These are phyloP conservation scores for Polyporus arcularius DNA, from an alignment of 768 basidiomycete genomes.

Conservation along the genomic window DNA sequence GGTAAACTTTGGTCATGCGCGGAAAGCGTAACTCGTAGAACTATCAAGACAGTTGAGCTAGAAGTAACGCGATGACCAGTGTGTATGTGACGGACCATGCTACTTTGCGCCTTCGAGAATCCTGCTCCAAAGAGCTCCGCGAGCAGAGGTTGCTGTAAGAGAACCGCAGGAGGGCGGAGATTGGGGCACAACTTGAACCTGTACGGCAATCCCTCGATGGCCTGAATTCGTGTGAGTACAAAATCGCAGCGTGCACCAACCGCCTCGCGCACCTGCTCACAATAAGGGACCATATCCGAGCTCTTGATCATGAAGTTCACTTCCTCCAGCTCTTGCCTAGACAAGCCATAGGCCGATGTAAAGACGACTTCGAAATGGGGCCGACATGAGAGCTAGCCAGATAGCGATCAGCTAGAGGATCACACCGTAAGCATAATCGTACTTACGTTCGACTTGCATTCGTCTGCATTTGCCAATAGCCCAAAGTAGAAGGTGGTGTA, in stretches of 20 bases:
- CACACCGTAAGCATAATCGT: background rate
- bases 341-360: slow-evolving; percentile 73
- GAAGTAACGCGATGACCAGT: background rate
- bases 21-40: slow-evolving; percentile 87
- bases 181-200: slow-evolving; percentile 51
- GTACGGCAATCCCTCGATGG: slow-evolving; percentile 44
- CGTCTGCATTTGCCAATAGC: slow-evolving; percentile 52
- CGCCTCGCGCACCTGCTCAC: slow-evolving; percentile 23
- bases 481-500: slow-evolving; percentile 85
- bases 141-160: slow-evolving; percentile 64
- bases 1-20: slow-evolving; percentile 69
- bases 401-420: background rate
- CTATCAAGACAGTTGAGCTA: slow-evolving; percentile 38
- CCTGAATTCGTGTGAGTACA: slow-evolving; percentile 18
- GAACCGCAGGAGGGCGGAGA: slow-evolving; percentile 51
- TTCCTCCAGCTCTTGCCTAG: slow-evolving; percentile 65
- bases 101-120: slow-evolving; percentile 67
- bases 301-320: slow-evolving; percentile 67
- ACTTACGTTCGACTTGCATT: slow-evolving; percentile 42
- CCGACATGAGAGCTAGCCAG: slow-evolving; percentile 38
- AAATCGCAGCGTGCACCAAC: background rate
- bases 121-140: slow-evolving; percentile 82
- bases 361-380: slow-evolving; percentile 78
- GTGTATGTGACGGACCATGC: slow-evolving; percentile 43
- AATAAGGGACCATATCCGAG: slow-evolving; percentile 40